Base-by-base conservation (phyloP, 768 basidiomycete species). In the Russula griseocarnosa region DNA sequence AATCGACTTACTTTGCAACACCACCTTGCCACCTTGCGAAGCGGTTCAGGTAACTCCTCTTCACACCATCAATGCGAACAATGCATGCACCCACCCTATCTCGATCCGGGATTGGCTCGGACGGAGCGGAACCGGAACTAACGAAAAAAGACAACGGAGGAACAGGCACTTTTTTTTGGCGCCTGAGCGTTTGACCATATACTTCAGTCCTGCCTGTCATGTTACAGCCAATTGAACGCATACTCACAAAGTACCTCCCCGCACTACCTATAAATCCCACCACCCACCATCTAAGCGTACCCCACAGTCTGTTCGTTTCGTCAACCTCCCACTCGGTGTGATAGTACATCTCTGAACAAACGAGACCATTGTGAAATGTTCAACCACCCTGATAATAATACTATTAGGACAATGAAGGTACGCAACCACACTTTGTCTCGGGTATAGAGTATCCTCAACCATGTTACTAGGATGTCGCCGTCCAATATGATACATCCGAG, bases 381-480 rank as follows among this genome's bases (percentile, higher is more conserved):
- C 6, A 49, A 60, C 6, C 30, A 60, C 30, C 32, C 38, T 5
- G 5, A 10, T 40, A 28, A 16, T 47, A 26, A 10, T 40, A 28
- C 10, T 47, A 26, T 42, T 11, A 60, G 14, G 24, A 30, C 32
- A 49, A 64, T 42, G 30, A 60, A 55, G 63, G 63, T 64, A 52
- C 30, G 58, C 58, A 5, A 16, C 16, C 44, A 46, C 28, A 20
- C 46, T 0, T 53, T 26, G 4, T 44, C 57, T 38, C 24, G 51
- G 28, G 22, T 10, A 38, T 63, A 2, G n/a, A 24, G 20, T 59
- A 24, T 64, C 53, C 47, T 64, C 14, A 53, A 28, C 26, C 24
- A 22, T n/a, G 26, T n/a, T 58, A 16, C 36, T 28, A 64, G 63
- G 63, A 64, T 49, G 63, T 42, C 53, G 58, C 63, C 8, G 47